These are phyloP conservation scores for Curvularia eragrostidis DNA, from an alignment of 2,329 filamentous ascomycete genomes.

Conservation along the genomic window DNA sequence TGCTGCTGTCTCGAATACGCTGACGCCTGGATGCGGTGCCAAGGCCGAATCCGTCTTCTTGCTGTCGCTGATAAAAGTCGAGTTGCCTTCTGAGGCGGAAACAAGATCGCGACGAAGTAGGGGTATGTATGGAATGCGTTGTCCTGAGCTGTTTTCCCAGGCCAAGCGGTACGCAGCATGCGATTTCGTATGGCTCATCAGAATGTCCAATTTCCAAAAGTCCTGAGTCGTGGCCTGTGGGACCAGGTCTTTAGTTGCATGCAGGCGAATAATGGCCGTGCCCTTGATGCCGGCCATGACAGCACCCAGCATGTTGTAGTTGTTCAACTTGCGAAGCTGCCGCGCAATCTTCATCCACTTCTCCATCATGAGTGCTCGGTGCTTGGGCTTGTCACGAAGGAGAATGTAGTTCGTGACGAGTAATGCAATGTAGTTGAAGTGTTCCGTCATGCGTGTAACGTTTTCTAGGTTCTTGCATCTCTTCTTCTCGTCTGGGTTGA, in stretches of 20 bases:
- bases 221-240: slow-evolving; percentile 75
- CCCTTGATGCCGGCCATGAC: slow-evolving; percentile 92
- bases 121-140: slow-evolving; percentile 92
- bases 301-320: slow-evolving; percentile 96
- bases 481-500: slow-evolving; percentile 73
- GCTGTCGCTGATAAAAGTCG: slow-evolving; percentile 75
- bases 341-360: slow-evolving; percentile 91
- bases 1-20: slow-evolving; percentile 40
- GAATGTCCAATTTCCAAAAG: slow-evolving; percentile 84
- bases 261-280: slow-evolving; percentile 81
- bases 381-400: slow-evolving; percentile 93
- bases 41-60: slow-evolving; percentile 36
- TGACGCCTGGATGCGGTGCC: slow-evolving; percentile 45
- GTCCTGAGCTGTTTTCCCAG: slow-evolving; percentile 92
- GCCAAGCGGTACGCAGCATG: slow-evolving; percentile 95
- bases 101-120: slow-evolving; percentile 89
- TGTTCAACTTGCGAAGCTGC: slow-evolving; percentile 88
- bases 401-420: slow-evolving; percentile 66
- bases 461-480: slow-evolving; percentile 80
- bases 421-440: slow-evolving; percentile 69
- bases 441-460: slow-evolving; percentile 91
- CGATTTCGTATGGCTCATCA: slow-evolving; percentile 93
- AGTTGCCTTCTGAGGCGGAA: slow-evolving; percentile 89
- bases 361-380: slow-evolving; percentile 87
- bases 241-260: slow-evolving; percentile 79